These are phyloP conservation scores for Spatholobus suberectus DNA, from an alignment of 306 rosid species.

Conservation along the genomic window DNA sequence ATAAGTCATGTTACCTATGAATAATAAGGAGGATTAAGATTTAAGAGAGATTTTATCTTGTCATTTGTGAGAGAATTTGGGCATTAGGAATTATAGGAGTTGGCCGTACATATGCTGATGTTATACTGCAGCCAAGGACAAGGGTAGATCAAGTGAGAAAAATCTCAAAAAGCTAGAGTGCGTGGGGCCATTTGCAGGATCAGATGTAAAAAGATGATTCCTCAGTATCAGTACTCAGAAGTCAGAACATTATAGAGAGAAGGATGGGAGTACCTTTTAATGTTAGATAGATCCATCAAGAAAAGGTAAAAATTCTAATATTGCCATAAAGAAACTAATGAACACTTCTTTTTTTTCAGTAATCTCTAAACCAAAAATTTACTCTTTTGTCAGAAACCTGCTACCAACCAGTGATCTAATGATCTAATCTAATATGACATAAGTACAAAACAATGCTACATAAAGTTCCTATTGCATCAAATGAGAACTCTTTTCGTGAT, in stretches of 20 bases:
- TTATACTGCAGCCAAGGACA: background rate
- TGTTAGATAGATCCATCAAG: slow-evolving; percentile 1
- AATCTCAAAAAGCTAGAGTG: background rate
- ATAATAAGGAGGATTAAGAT: too few relatives aligned
- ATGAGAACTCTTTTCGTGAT: slow-evolving; percentile 11
- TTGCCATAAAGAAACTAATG: slow-evolving; percentile 5
- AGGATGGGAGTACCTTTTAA: background rate
- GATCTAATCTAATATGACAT: slow-evolving; percentile 26
- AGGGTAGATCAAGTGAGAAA: background rate
- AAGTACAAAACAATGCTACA: slow-evolving; percentile 27
- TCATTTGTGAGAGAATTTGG: background rate
- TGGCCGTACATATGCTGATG: background rate
- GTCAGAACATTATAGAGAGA: background rate
- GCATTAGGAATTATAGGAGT: background rate
- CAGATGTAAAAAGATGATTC: background rate
- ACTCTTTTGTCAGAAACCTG: slow-evolving; percentile 34
- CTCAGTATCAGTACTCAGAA: background rate
- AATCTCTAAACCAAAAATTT: slow-evolving; percentile 18
- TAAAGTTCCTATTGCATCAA: slow-evolving; percentile 40
- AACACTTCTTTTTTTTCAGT: background rate
- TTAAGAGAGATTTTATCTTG: background rate
- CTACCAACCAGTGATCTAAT: slow-evolving; percentile 32
- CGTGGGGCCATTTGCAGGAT: background rate
- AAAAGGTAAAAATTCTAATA: background rate
- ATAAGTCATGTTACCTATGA: background rate